Percentiles rank a stretch among this genome's conserved stretches.
Evolutionary conservation across 768 basidiomycete species (phyloP).

Genomic region (Clitopilus hobsonii): DNA sequence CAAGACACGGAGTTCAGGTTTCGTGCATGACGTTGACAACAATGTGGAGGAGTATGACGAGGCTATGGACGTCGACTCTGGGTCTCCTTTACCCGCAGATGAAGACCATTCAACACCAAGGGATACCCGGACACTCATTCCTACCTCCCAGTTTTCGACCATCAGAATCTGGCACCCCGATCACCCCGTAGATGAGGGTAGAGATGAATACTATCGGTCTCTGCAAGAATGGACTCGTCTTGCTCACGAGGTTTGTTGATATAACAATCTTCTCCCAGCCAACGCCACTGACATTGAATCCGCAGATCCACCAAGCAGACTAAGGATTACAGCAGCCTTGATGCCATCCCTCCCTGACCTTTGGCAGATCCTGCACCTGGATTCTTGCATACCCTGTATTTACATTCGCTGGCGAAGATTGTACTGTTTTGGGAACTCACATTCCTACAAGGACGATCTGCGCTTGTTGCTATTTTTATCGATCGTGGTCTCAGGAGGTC

Average conservation of each 20-base stretch:
- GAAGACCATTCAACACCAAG: conserved; percentile 22
- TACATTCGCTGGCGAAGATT: too few species aligned
- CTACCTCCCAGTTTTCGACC: conserved; percentile 54
- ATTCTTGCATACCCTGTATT: too few species aligned
- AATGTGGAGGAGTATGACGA: conserved; percentile 19
- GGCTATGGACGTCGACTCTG: conserved; percentile 23
- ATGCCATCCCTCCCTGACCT: too few species aligned
- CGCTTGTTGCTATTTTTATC: too few species aligned
- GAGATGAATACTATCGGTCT: conserved; percentile 68
- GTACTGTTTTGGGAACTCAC: too few species aligned
- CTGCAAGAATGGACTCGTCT: conserved; percentile 69
- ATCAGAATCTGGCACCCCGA: conserved; percentile 79
- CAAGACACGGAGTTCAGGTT: conserved; percentile 21
- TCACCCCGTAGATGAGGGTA: conserved; percentile 59
- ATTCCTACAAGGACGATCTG: too few species aligned
- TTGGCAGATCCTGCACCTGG: too few species aligned
- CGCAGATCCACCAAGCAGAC: not conserved
- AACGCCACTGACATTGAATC: not conserved
- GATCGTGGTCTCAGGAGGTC: too few species aligned
- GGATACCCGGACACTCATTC: conserved; percentile 32
- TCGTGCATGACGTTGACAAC: conserved; percentile 15
- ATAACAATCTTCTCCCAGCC: not conserved
- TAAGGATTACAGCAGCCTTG: not conserved
- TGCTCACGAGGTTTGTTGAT: conserved; percentile 49
- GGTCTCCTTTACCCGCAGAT: conserved; percentile 15